Percentiles rank a stretch among this genome's conserved stretches.
These are phyloP conservation scores for Tuber melanosporum DNA, from an alignment of 495 filamentous ascomycete species.

Conservation along the genomic window DNA sequence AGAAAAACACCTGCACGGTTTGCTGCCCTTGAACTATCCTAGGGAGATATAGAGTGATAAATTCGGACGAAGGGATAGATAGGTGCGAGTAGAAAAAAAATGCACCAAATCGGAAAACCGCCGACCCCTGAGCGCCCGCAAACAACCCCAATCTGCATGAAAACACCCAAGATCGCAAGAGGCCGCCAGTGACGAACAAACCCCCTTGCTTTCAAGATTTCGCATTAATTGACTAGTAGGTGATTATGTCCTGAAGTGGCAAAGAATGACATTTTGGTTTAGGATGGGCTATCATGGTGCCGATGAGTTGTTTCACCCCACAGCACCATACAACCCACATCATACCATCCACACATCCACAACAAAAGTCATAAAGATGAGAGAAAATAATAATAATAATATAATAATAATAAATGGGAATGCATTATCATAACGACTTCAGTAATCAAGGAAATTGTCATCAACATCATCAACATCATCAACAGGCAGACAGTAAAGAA, in stretches of 20 bases:
- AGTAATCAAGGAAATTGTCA: neutral
- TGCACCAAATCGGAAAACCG: neutral
- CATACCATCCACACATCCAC: neutral
- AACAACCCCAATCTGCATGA: neutral
- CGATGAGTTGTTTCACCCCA: neutral
- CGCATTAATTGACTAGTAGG: neutral
- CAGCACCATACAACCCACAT: neutral
- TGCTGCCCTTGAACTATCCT: no score
- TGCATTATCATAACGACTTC: neutral
- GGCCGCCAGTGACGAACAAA: no score
- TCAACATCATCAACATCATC: neutral
- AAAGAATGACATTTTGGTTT: neutral
- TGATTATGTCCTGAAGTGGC: neutral
- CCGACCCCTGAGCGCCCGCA: neutral
- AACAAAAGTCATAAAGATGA: neutral
- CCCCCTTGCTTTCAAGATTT: neutral
- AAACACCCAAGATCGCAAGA: neutral
- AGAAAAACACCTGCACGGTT: no score
- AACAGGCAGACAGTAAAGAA: neutral
- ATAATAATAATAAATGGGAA: neutral
- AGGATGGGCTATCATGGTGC: neutral
- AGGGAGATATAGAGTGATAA: no score
- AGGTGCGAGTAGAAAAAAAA: neutral
- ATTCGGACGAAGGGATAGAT: no score
- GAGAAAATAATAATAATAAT: neutral